Base-by-base conservation (phyloP, 371 early-diverging fungal species). In the Lichtheimia corymbifera region DNA sequence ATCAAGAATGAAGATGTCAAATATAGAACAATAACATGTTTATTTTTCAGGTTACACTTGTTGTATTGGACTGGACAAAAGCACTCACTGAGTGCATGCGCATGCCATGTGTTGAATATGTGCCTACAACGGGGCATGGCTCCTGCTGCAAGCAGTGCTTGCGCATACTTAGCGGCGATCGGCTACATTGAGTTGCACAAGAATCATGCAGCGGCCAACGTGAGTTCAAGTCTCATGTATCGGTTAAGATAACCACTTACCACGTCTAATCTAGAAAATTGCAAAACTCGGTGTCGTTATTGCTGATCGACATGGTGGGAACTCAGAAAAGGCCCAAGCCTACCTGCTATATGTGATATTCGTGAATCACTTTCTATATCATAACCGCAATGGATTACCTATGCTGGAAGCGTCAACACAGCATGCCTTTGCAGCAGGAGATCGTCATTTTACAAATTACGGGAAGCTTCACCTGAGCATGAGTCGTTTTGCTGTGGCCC, bases 61-160 rank as follows among this genome's bases (percentile, higher is more conserved):
- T 65, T 71, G 5, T 79, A 79, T 41, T 79, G 80, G 80, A 55
- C 65, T 1, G 76, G 73, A 5, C 70, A 69, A 9, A 72, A 72
- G 22, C 55, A 51, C 0, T 66, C 52, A 43, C 0, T 66, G 68
- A 25, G 64, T 79, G 71, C 71, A 71, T 53, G 76, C 67, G 18
- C 56, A 67, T 53, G 72, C 72, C 4, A 55, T 17, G 49, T 71
- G 1, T 66, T 74, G 13, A 68, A 66, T 45, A 20, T 72, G 6
- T 72, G 77, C 1, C 25, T 79, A 4, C 25, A 45, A 2, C 14
- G 64, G n/a, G 80, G 77, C 3, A 62, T 74, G 58, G 58, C 68
- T 1, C 58, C 65, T 1, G 62, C 57, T 0, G 62, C 64, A 1
- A 67, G 76, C 24, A 49, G 72, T 28, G 80, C 61, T 0, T 47